phyloP scores from a whole-genome alignment of 1,139 yeast species.

The Debaryomyces fabryi region DNA sequence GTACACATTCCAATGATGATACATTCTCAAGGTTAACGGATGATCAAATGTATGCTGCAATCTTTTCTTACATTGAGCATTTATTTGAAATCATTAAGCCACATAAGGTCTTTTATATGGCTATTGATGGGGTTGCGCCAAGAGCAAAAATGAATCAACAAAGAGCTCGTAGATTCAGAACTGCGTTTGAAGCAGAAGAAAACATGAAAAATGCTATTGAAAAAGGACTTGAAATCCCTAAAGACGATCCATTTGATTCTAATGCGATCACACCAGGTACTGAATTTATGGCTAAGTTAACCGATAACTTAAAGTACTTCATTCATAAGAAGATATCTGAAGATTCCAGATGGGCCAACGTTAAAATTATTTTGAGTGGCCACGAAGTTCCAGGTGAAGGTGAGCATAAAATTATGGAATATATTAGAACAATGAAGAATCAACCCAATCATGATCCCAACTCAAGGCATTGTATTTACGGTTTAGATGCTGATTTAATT shows the following conservation, averaged over 20 bases:
- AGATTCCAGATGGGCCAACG: slow-evolving; percentile 89
- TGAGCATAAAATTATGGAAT: slow-evolving; percentile 97
- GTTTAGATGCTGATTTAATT: slow-evolving; percentile 96
- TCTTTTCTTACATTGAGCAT: slow-evolving; percentile 93
- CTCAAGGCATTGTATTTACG: slow-evolving; percentile 93
- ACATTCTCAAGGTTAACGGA: slow-evolving; percentile 69
- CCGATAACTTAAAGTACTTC: slow-evolving; percentile 83
- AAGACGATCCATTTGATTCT: slow-evolving; percentile 85
- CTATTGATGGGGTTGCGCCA: slow-evolving; percentile 99
- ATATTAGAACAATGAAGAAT: slow-evolving; percentile 78
- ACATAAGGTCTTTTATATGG: slow-evolving; percentile 87
- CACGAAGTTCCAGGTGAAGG: slow-evolving; percentile 99
- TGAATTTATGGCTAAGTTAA: slow-evolving; percentile 92
- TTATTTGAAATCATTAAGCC: slow-evolving; percentile 87
- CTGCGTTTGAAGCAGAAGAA: slow-evolving; percentile 92
- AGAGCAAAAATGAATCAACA: slow-evolving; percentile 99
- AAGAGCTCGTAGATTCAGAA: slow-evolving; percentile 92
- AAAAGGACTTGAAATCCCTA: slow-evolving; percentile 65
- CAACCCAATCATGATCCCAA: slow-evolving; percentile 79
- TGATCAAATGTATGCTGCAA: slow-evolving; percentile 91
- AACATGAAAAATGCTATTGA: slow-evolving; percentile 65
- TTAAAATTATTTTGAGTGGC: slow-evolving; percentile 85
- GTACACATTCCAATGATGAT: slow-evolving; percentile 80
- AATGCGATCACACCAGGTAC: slow-evolving; percentile 98
- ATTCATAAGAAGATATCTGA: slow-evolving; percentile 87